A percentile compares a stretch with the other conserved stretches of the same genome.
Conservation (phyloP, 306 rosid species). For the Abrus pulchellus region DNA sequence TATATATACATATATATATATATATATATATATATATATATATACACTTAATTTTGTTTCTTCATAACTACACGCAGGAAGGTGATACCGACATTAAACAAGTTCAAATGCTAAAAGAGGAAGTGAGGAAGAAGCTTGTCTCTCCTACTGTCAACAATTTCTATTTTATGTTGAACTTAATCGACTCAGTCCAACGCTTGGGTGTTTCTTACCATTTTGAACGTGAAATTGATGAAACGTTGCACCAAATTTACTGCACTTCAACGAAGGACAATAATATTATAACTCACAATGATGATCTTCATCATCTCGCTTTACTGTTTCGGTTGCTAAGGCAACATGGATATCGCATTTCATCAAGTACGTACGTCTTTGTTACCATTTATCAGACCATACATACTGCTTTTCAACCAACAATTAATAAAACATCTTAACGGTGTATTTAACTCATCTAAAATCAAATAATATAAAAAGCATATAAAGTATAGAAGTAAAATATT, state of each 20-base stretch:
- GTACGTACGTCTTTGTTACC: too few species aligned
- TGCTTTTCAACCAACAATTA: too few species aligned
- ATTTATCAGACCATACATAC: too few species aligned
- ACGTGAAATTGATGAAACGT: slow-evolving; percentile 2
- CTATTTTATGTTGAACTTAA: slow-evolving; percentile 9
- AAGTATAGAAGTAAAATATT: too few species aligned
- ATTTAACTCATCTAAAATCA: too few species aligned
- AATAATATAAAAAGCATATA: too few species aligned
- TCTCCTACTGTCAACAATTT: neutral
- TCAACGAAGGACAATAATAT: neutral
- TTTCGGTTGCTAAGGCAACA: too few species aligned
- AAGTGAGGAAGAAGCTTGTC: slow-evolving; percentile 37
- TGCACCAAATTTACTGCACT: slow-evolving; percentile 11
- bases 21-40: too few species aligned
- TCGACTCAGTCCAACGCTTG: slow-evolving; percentile 33
- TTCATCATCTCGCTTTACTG: slow-evolving; percentile 47
- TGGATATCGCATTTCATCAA: too few species aligned
- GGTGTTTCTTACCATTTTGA: slow-evolving; percentile 37
- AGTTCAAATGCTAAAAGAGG: slow-evolving; percentile 34
- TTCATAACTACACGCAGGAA: slow-evolving; percentile 16
- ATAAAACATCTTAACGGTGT: too few species aligned
- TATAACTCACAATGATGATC: slow-evolving; percentile 4
- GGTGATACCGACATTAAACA: neutral
- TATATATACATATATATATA: too few species aligned
- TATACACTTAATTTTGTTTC: too few species aligned